phyloP scores from a whole-genome alignment of 108 stramenopile genomes.

The Skeletonema menzelii region DNA sequence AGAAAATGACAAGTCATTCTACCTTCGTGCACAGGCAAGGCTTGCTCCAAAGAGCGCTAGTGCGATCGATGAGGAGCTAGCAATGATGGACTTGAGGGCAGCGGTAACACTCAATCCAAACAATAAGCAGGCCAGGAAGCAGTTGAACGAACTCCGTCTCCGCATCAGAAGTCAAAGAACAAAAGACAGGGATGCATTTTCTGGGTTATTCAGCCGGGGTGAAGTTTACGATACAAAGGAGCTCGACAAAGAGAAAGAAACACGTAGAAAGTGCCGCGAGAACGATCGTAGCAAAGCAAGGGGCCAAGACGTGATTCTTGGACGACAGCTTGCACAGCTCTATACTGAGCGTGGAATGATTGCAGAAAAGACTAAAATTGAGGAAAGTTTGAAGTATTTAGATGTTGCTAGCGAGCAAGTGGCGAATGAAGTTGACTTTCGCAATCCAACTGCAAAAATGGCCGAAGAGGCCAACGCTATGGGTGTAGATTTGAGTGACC shows the following conservation, averaged over 20 bases:
- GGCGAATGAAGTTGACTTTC: constrained; percentile 20
- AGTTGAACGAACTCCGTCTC: neutral
- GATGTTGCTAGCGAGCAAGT: neutral
- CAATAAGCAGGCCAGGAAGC: constrained; percentile 27
- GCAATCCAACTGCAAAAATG: constrained; percentile 40
- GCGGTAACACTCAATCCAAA: constrained; percentile 21
- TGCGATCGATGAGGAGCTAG: constrained; percentile 29
- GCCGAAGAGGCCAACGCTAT: constrained; percentile 25
- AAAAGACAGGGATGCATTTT: constrained; percentile 32
- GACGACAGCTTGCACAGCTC: constrained; percentile 11
- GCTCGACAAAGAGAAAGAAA: constrained; percentile 14
- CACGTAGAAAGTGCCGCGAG: constrained; percentile 2
- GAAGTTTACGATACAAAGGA: constrained; percentile 33
- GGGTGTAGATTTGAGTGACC: constrained; percentile 40
- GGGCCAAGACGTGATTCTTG: constrained; percentile 18
- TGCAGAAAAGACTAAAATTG: constrained; percentile 17
- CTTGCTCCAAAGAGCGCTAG: constrained; percentile 38
- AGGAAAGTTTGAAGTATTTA: constrained; percentile 13
- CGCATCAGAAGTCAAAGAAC: constrained; percentile 15
- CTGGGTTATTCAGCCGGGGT: constrained; percentile 46
- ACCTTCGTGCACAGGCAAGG: constrained; percentile 36
- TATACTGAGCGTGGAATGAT: constrained; percentile 38
- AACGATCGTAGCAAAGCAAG: constrained; percentile 4
- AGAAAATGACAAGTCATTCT: constrained; percentile 36
- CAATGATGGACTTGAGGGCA: constrained; percentile 33